Evolutionary conservation across 257 asterid species (phyloP).

Genomic region (Oldenlandia corymbosa): DNA sequence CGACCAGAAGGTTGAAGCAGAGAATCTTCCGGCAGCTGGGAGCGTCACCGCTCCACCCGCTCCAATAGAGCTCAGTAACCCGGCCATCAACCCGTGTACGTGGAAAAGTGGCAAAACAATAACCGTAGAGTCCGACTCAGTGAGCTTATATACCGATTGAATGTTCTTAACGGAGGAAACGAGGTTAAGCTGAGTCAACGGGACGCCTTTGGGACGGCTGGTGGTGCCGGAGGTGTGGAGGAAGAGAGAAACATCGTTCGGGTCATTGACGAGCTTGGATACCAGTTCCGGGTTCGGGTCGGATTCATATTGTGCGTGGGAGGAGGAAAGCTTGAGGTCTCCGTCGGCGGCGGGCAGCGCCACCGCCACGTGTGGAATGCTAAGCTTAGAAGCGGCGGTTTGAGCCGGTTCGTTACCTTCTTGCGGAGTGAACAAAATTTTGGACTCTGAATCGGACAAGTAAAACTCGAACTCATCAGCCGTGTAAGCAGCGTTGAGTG

Average conservation of each 20-base stretch:
- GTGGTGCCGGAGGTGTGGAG: slow-evolving; percentile 99
- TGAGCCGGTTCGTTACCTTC: slow-evolving; percentile 91
- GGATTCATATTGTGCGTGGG: slow-evolving; percentile 19
- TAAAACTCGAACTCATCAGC: slow-evolving; percentile 88
- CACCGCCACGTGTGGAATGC: slow-evolving; percentile 58
- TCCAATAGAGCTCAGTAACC: slow-evolving; percentile 71
- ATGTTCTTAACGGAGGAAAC: slow-evolving; percentile 72
- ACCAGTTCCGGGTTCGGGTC: slow-evolving; percentile 29
- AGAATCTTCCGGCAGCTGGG: slow-evolving; percentile 89
- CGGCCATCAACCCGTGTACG: slow-evolving; percentile 90
- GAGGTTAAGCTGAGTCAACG: slow-evolving; percentile 72
- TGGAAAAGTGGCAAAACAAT: slow-evolving; percentile 89
- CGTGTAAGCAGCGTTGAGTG: slow-evolving; percentile 96
- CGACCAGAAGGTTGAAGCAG: slow-evolving; percentile 91
- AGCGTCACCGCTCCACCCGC: slow-evolving; percentile 87
- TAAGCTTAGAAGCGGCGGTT: slow-evolving; percentile 83
- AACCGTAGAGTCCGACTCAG: slow-evolving; percentile 75
- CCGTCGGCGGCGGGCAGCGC: slow-evolving; percentile 39
- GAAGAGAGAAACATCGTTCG: slow-evolving; percentile 74
- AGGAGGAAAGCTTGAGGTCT: slow-evolving; percentile 39
- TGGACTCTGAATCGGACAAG: slow-evolving; percentile 82
- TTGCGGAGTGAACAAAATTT: slow-evolving; percentile 53
- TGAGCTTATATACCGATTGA: slow-evolving; percentile 60
- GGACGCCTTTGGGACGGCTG: slow-evolving; percentile 97
- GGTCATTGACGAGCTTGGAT: slow-evolving; percentile 50